These are phyloP conservation scores for Eryngium alpinum DNA, from an alignment of 140 eudicot species.

Conservation along the genomic window DNA sequence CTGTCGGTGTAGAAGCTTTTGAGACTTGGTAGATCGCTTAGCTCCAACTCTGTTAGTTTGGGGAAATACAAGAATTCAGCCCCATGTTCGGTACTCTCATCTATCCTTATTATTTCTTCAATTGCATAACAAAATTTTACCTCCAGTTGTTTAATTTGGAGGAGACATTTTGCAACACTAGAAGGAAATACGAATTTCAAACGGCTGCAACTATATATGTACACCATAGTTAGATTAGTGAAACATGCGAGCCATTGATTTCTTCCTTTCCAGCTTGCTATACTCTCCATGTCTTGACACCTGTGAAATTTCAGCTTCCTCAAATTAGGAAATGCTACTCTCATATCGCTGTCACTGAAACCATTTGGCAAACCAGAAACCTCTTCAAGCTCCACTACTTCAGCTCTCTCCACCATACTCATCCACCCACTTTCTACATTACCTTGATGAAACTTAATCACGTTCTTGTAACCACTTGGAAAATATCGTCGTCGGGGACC, in stretches of 20 bases:
- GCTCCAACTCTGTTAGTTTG: no score
- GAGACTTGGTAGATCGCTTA: no score
- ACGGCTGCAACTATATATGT: neutral
- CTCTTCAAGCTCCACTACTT: neutral
- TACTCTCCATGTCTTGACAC: neutral
- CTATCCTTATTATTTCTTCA: no score
- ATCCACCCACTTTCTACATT: neutral
- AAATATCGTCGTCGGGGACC: neutral
- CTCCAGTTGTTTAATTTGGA: no score
- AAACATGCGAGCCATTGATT: neutral
- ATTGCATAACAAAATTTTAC: no score
- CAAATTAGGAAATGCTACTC: neutral
- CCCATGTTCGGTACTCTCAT: no score
- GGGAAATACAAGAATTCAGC: no score
- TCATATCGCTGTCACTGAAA: neutral
- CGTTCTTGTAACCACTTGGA: no score
- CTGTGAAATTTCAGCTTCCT: neutral
- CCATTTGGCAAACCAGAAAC: neutral
- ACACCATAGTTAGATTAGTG: neutral
- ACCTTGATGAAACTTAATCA: no score
- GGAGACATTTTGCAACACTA: neutral
- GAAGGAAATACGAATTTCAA: neutral
- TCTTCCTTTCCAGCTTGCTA: neutral
- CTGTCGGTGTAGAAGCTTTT: no score
- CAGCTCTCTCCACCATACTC: neutral